These are phyloP conservation scores for Fusarium beomiforme DNA, from an alignment of 2,329 filamentous ascomycete genomes.

Conservation along the genomic window DNA sequence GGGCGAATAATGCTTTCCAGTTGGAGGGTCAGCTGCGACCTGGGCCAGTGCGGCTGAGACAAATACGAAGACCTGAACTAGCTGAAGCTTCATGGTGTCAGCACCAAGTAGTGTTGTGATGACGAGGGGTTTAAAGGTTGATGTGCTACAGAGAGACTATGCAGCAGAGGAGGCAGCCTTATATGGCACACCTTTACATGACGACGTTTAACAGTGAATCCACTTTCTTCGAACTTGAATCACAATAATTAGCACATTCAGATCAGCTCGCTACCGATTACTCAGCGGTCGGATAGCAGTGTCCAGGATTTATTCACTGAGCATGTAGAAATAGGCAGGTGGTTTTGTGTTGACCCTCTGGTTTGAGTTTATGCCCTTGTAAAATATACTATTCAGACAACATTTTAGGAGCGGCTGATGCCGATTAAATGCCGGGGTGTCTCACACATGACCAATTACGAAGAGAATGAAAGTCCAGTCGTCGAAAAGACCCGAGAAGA, in stretches of 20 bases:
- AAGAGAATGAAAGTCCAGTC: not conserved
- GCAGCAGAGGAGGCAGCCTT: not conserved
- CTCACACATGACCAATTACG: not conserved
- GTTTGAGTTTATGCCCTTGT: not conserved
- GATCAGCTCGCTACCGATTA: not conserved
- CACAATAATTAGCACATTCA: too few species aligned
- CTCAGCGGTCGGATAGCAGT: not conserved
- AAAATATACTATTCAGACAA: too few species aligned
- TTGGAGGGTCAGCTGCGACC: not conserved
- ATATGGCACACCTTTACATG: not conserved
- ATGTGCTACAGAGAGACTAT: accelerated
- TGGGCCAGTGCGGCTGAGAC: not conserved
- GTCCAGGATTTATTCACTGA: too few species aligned
- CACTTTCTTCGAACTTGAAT: not conserved
- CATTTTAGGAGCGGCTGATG: not conserved
- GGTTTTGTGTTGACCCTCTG: not conserved
- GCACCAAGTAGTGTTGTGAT: not conserved
- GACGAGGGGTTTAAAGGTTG: not conserved
- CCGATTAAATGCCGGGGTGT: not conserved
- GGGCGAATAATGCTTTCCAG: not conserved
- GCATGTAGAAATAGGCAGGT: not conserved
- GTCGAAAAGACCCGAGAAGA: not conserved
- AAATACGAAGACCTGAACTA: not conserved
- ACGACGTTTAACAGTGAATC: too few species aligned
- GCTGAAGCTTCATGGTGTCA: not conserved